These are phyloP conservation scores for Dactylella cylindrospora DNA, from an alignment of 2,329 filamentous ascomycete genomes.

Conservation along the genomic window DNA sequence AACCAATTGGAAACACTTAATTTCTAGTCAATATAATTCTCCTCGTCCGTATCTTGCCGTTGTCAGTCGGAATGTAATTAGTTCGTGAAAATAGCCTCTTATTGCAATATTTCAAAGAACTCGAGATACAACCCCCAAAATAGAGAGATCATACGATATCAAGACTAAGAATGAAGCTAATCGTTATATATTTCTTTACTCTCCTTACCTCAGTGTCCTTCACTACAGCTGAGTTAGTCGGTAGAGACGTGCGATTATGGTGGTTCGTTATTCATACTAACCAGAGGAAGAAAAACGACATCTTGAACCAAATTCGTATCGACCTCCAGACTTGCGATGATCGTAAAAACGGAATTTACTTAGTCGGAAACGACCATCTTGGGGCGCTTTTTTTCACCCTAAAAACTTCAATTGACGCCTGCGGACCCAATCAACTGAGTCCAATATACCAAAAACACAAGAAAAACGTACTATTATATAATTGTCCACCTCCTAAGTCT, in stretches of 20 bases:
- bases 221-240: too few species aligned
- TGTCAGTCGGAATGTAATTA: too few species aligned
- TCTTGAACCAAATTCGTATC: not conserved
- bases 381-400: constrained; percentile 13
- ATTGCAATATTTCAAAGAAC: too few species aligned
- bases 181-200: too few species aligned
- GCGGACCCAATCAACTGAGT: not conserved
- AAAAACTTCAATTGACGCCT: constrained; percentile 9
- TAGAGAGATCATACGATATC: too few species aligned
- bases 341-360: not conserved
- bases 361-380: not conserved
- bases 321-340: not conserved
- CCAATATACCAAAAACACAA: not conserved
- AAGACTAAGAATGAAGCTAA: too few species aligned
- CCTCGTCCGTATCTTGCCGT: too few species aligned
- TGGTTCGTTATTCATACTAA: constrained; percentile 16
- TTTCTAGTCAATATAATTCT: too few species aligned
- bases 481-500: not conserved
- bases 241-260: constrained; percentile 14
- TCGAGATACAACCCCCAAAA: too few species aligned
- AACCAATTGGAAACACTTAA: too few species aligned
- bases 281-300: not conserved
- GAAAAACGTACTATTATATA: not conserved
- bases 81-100: too few species aligned
- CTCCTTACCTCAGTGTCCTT: too few species aligned